phyloP scores from a whole-genome alignment of 371 early-diverging fungal genomes.

The Actinomortierella ambigua region DNA sequence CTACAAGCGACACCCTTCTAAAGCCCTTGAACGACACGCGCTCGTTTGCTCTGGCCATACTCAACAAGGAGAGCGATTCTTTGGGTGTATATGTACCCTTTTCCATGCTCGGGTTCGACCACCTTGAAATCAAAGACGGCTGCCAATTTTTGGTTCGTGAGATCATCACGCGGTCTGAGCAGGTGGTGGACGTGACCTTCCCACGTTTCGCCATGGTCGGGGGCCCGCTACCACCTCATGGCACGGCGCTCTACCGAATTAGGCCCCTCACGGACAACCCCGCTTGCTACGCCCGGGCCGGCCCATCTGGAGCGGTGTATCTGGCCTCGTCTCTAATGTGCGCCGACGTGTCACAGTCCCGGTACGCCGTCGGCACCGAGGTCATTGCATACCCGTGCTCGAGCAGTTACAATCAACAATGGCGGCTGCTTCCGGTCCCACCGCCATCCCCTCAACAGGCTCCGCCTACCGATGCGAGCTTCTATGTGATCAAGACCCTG shows the following conservation, averaged over 20 bases:
- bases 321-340: constrained; percentile 35
- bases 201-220: constrained; percentile 19
- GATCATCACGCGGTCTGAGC: constrained; percentile 26
- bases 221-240: constrained; percentile 12
- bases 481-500: constrained; percentile 34
- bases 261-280: constrained; percentile 7
- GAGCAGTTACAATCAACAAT: constrained; percentile 25
- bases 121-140: constrained; percentile 1
- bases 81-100: constrained; percentile 21
- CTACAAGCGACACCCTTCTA: constrained; percentile 16
- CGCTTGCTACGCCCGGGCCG: constrained; percentile 10
- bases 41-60: constrained; percentile 17
- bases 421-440: constrained; percentile 26
- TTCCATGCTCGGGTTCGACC: constrained; percentile 26
- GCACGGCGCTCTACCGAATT: constrained; percentile 28
- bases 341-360: constrained; percentile 15
- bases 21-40: constrained; percentile 25
- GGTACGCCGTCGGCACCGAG: constrained; percentile 6
- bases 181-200: constrained; percentile 6
- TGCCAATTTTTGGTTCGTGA: constrained; percentile 32
- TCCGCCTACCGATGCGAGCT: background rate
- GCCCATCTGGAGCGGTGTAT: constrained; percentile 28
- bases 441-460: constrained; percentile 16
- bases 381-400: constrained; percentile 26
- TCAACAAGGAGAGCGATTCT: constrained; percentile 13